These are phyloP conservation scores for Lipomyces sp. DNA, from an alignment of 805 yeast genomes.

Conservation along the genomic window DNA sequence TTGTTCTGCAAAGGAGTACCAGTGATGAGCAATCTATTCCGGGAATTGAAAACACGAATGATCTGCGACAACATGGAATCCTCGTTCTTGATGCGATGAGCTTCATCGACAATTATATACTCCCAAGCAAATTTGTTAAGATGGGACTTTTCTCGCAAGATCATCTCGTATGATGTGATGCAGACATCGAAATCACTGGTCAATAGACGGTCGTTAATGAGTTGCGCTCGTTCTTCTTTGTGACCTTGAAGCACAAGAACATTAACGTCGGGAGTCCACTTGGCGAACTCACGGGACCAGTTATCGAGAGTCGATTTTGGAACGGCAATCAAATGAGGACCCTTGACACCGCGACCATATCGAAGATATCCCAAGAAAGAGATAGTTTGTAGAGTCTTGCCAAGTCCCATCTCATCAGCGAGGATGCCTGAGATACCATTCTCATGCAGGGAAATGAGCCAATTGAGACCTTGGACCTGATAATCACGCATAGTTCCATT, in stretches of 20 bases:
- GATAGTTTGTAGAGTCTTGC: constrained; percentile 93
- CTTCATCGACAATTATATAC: constrained; percentile 83
- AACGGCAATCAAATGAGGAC: constrained; percentile 89
- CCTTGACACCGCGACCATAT: constrained; percentile 75
- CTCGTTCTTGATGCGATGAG: constrained; percentile 95
- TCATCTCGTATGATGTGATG: constrained; percentile 91
- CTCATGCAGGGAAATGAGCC: constrained; percentile 89
- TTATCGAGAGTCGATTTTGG: constrained; percentile 96
- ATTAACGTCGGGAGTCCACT: constrained; percentile 95
- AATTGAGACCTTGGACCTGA: constrained; percentile 92
- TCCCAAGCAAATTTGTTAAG: constrained; percentile 89
- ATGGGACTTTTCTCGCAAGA: constrained; percentile 81
- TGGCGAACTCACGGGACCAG: constrained; percentile 92
- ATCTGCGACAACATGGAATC: constrained; percentile 91
- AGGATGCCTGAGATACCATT: constrained; percentile 88
- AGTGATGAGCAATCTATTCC: constrained; percentile 82
- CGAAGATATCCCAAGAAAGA: constrained; percentile 88
- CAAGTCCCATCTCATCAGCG: constrained; percentile 99
- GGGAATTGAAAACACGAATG: constrained; percentile 83
- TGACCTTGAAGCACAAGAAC: constrained; percentile 86
- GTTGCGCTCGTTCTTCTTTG: constrained; percentile 68
- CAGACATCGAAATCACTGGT: constrained; percentile 85
- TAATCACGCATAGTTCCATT: constrained; percentile 82
- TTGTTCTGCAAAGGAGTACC: constrained; percentile 97
- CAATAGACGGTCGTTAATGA: constrained; percentile 64